Conservation (phyloP, 805 yeast species). For the Wickerhamiella domercqiae region DNA sequence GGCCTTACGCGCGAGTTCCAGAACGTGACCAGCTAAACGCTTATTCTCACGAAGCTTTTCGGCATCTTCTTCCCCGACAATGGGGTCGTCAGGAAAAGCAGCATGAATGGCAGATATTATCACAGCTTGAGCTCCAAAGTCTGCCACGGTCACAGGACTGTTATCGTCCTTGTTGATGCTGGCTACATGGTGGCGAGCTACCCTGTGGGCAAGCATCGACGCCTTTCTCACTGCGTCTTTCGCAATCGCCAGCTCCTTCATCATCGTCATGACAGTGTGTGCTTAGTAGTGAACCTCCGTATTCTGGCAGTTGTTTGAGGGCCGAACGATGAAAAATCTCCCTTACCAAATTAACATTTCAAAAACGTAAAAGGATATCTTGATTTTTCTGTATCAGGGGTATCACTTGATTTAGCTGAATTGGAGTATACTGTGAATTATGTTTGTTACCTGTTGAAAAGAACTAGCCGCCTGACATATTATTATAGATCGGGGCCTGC, state of each 20-base stretch:
- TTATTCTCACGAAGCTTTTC: slow-evolving; percentile 40
- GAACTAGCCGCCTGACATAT: no score
- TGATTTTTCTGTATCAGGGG: no score
- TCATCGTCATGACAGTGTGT: neutral
- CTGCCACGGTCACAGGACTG: slow-evolving; percentile 92
- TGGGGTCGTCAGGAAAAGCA: slow-evolving; percentile 69
- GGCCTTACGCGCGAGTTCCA: slow-evolving; percentile 40
- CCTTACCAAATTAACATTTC: no score
- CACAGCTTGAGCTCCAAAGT: slow-evolving; percentile 89
- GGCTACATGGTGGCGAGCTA: slow-evolving; percentile 21
- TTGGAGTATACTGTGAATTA: no score
- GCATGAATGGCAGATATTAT: slow-evolving; percentile 66
- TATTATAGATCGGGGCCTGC: no score
- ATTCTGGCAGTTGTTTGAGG: no score
- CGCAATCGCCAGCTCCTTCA: slow-evolving; percentile 58
- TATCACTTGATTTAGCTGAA: no score
- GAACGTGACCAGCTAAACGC: slow-evolving; percentile 38
- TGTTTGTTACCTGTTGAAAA: no score
- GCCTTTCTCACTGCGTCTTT: slow-evolving; percentile 85
- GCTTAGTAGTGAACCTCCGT: no score
- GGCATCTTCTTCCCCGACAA: slow-evolving; percentile 93
- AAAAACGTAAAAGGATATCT: no score
- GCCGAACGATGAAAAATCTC: no score
- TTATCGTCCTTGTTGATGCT: slow-evolving; percentile 63
- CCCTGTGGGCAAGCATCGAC: slow-evolving; percentile 53